Evolutionary conservation across 179 eudicot genomes (phyloP).

Genomic region (Gypsophila paniculata): DNA sequence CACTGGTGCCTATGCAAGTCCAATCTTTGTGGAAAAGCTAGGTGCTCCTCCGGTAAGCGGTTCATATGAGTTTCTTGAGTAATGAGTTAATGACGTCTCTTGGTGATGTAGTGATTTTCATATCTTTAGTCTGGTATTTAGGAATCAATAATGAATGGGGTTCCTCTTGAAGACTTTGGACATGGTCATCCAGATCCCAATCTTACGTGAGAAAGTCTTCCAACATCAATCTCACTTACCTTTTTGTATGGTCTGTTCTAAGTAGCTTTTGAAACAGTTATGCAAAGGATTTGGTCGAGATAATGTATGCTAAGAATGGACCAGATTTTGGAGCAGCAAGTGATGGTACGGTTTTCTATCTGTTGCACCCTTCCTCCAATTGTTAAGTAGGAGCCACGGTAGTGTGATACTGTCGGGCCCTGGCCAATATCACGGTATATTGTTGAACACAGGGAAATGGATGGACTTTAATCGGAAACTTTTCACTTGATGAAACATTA

Average conservation of each 20-base stretch:
- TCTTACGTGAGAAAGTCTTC: conserved; percentile 66
- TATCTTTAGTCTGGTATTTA: conserved; percentile 29
- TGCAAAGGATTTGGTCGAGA: conserved; percentile 83
- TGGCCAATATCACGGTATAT: not conserved
- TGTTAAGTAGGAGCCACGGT: not conserved
- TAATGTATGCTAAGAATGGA: conserved; percentile 68
- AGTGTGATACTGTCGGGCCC: not conserved
- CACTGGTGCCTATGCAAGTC: conserved; percentile 95
- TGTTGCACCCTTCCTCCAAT: not conserved
- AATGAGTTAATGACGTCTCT: conserved; percentile 8
- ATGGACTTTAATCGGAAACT: not conserved
- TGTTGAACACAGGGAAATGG: not conserved
- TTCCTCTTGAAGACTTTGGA: conserved; percentile 96
- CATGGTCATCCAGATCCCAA: conserved; percentile 99
- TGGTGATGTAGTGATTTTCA: conserved; percentile 20
- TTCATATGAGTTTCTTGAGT: conserved; percentile 15
- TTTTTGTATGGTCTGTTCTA: conserved; percentile 20
- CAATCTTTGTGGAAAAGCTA: conserved; percentile 89
- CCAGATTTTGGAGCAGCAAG: conserved; percentile 99
- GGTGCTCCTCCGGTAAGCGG: conserved; percentile 77
- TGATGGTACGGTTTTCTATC: conserved; percentile 57
- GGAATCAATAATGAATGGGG: conserved; percentile 81
- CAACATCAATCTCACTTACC: not conserved
- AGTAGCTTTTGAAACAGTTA: conserved; percentile 46
- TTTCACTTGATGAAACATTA: not conserved